Conservation (phyloP, 257 asterid genomes). For the Forsythia suspensa region DNA sequence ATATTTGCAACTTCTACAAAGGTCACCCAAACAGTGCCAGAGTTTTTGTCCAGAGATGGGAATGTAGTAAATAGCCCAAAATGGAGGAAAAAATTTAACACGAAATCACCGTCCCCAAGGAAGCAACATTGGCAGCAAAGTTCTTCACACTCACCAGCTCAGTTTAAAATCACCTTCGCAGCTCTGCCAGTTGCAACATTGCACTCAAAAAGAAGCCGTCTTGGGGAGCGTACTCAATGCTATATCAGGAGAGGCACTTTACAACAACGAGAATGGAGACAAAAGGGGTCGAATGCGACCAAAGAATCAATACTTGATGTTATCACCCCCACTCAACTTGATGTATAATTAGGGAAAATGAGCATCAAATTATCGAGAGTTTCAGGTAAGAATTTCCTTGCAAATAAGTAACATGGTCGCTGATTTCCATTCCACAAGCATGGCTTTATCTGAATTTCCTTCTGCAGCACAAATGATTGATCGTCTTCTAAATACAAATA, state of each 20-base stretch:
- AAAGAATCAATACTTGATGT: slow-evolving; percentile 33
- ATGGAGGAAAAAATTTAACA: slow-evolving; percentile 41
- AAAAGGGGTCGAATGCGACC: slow-evolving; percentile 36
- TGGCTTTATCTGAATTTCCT: slow-evolving; percentile 47
- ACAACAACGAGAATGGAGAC: slow-evolving; percentile 37
- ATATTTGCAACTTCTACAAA: slow-evolving; percentile 51
- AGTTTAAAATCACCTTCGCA: slow-evolving; percentile 20
- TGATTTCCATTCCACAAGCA: slow-evolving; percentile 91
- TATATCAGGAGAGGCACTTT: slow-evolving; percentile 30
- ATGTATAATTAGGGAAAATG: slow-evolving; percentile 77
- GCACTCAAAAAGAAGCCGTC: slow-evolving; percentile 33
- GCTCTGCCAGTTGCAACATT: slow-evolving; percentile 29
- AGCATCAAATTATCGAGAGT: slow-evolving; percentile 62
- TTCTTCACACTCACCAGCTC: slow-evolving; percentile 36
- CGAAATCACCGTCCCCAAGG: slow-evolving; percentile 39
- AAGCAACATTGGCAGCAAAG: slow-evolving; percentile 33
- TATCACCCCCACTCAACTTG: slow-evolving; percentile 47
- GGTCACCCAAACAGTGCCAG: slow-evolving; percentile 37
- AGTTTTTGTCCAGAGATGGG: slow-evolving; percentile 24
- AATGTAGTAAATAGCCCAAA: slow-evolving; percentile 45
- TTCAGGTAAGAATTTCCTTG: slow-evolving; percentile 87
- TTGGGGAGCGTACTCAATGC: slow-evolving; percentile 18
- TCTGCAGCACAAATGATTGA: slow-evolving; percentile 46
- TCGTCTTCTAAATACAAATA: slow-evolving; percentile 6
- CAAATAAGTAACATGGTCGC: slow-evolving; percentile 84